Percentiles rank a stretch among this genome's conserved stretches.
These are phyloP conservation scores for Hypoxylon sp. DNA, from an alignment of 2,329 filamentous ascomycete species.

Conservation along the genomic window DNA sequence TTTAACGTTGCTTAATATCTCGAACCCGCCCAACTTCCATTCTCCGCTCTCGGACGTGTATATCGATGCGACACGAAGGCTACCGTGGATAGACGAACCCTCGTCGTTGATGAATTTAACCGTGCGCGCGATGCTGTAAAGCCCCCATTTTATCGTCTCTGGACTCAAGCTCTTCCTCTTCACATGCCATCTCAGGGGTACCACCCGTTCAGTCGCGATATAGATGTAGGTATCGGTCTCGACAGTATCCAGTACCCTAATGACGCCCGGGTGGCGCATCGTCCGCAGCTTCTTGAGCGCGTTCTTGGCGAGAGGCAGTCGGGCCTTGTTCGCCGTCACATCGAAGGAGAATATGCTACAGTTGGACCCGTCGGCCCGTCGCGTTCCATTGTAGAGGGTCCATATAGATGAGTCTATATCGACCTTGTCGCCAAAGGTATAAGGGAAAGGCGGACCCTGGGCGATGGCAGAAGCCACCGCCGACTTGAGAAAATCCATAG, in stretches of 20 bases:
- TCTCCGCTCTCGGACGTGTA: constrained; percentile 97
- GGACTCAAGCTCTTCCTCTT: constrained; percentile 88
- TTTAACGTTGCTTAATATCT: constrained; percentile 93
- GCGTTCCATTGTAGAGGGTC: constrained; percentile 95
- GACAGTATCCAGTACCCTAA: constrained; percentile 93
- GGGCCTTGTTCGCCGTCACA: constrained; percentile 82
- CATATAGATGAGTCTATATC: constrained; percentile 95
- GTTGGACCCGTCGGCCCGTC: constrained; percentile 90
- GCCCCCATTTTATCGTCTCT: constrained; percentile 97
- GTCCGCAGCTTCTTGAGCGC: constrained; percentile 94
- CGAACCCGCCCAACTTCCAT: constrained; percentile 96
- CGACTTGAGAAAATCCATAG: constrained; percentile 98
- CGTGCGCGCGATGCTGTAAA: constrained; percentile 89
- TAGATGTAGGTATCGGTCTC: constrained; percentile 98
- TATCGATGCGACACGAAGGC: constrained; percentile 85
- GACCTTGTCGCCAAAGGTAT: constrained; percentile 91
- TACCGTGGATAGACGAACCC: constrained; percentile 91
- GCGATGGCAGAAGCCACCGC: constrained; percentile 97
- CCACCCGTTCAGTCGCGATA: constrained; percentile 92
- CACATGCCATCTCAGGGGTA: constrained; percentile 90
- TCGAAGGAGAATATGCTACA: constrained; percentile 99
- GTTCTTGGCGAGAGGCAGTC: constrained; percentile 90
- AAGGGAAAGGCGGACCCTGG: constrained; percentile 93
- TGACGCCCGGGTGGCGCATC: constrained; percentile 91
- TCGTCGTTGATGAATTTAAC: constrained; percentile 97